phyloP scores from a whole-genome alignment of 1,284 basidiomycete genomes.

The Phylloporus sp. region DNA sequence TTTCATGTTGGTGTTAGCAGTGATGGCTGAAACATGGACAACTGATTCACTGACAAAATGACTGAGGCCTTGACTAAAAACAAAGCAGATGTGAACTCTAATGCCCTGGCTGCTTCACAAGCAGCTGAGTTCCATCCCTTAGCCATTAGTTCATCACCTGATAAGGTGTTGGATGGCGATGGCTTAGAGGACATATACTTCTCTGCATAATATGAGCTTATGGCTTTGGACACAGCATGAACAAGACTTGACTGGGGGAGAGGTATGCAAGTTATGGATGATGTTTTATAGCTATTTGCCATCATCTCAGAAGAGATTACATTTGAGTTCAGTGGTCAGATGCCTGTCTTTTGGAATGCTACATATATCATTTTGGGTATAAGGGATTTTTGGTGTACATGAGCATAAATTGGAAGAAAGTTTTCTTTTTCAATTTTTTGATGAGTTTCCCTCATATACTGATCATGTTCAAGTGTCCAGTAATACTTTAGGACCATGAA shows the following conservation, averaged over 20 bases:
- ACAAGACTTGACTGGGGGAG: not conserved
- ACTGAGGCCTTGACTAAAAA: too few species aligned
- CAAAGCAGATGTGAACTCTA: too few species aligned
- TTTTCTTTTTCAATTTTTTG: not conserved
- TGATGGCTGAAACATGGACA: too few species aligned
- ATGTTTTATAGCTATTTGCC: not conserved
- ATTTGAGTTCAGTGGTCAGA: constrained; percentile 1
- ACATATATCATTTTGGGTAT: not conserved
- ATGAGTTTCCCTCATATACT: not conserved
- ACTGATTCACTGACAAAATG: too few species aligned
- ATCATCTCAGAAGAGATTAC: not conserved
- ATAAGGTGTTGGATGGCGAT: too few species aligned
- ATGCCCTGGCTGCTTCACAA: too few species aligned
- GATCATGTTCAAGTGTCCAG: not conserved
- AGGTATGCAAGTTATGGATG: not conserved
- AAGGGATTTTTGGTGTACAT: not conserved
- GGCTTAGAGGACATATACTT: too few species aligned
- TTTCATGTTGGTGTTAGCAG: too few species aligned
- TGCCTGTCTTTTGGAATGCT: not conserved
- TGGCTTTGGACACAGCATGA: too few species aligned
- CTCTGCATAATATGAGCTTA: too few species aligned
- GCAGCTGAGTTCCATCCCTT: too few species aligned
- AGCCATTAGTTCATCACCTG: too few species aligned
- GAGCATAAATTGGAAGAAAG: not conserved
- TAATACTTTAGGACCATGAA: not conserved